Base-by-base conservation (phyloP, 495 filamentous ascomycete species). In the Viridothelium virens region DNA sequence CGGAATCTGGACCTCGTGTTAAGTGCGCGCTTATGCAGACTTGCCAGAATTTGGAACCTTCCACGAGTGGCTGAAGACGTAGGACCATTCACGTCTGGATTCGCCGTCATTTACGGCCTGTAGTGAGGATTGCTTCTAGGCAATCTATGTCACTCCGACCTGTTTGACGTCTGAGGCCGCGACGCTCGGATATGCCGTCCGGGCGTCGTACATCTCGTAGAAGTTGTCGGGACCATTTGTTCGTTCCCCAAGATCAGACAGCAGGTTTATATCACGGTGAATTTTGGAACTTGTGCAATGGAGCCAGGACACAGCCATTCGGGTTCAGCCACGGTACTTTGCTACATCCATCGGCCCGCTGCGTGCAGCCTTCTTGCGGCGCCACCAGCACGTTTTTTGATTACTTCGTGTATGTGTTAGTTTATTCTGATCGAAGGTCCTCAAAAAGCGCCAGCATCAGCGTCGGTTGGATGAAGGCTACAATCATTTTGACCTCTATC, bases 171-270 rank as follows among this genome's bases (percentile, higher is more conserved):
- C 25, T 25, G 25, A 1, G 25, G 25, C 1, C 25, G 25, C 25
- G 25, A 25, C 25, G 25, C 25, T 25, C 25, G 25, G 25, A 25
- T 25, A 25, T 25, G 25, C 25, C 25, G 25, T 25, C 25, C 25
- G 25, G 25, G 25, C 25, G 25, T 25, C 25, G 25, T 25, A 25
- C 25, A 25, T 25, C 25, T 25, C 25, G 25, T 25, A 25, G 25
- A 25, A 25, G 25, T 25, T 25, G 76, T 96, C 91, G 61, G 61
- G 91, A 92, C 75, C 91, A 92, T 76, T 95, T 93, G 94, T 97
- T 97, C 62, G 67, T 44, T 44, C 6, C 14, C 14, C 41, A 7
- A 59, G 53, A 25, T 59, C 7, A 25, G 53, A 59, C 18, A 9
- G 18, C 33, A 44, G 6, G 41, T 14, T 14, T 14, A n/a, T 18